Base-by-base conservation (phyloP, 2,329 filamentous ascomycete species). In the Alternaria postmessia region DNA sequence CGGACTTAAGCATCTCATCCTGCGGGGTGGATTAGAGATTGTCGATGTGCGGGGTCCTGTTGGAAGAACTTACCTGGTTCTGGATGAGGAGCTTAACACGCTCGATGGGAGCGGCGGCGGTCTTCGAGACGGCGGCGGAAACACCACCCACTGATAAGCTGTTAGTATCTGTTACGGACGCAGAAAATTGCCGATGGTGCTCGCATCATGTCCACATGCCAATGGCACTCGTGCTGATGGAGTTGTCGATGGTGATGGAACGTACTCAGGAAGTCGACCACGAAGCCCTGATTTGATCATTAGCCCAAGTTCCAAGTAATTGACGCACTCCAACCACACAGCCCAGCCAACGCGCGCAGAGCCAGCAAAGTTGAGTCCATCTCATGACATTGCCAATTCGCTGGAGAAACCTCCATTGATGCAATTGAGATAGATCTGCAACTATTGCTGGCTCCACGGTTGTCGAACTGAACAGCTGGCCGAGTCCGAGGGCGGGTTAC, bases 51-150 rank as follows among this genome's bases (percentile, higher is more conserved):
- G 49, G 20, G n/a, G 7, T 42, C 16, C 1, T n/a, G n/a, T 7
- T 62, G 32, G 58, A 56, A 87, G 14, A 49, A 54, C 93, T 74
- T 89, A 97, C 94, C 91, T 99, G 95, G 88, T 99, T 99, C 89
- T 99, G 95, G 87, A 99, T 96, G 81, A 99, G 92, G 82, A 99
- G 95, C 94, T 99, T 99, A 87, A 99, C 91, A 93, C 95, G 95
- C 94, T 99, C 95, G 79, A 99, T 99, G 86, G 95, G 95, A 86
- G 95, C 95, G 82, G 95, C 95, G 81, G 95, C 95, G 76, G 95
- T 99, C 93, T 99, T 99, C 83, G 95, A 99, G 91, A 99, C 94
- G 85, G 95, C 95, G 85, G 95, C 95, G 81, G 95, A 97, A 77
- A 99, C 91, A 97, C 95, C 95, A 91, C 95, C 95, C 95, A 99